A percentile compares a stretch with the other conserved stretches of the same genome.
phyloP scores from a whole-genome alignment of 2,329 filamentous ascomycete species.

The Xylariales sp. region DNA sequence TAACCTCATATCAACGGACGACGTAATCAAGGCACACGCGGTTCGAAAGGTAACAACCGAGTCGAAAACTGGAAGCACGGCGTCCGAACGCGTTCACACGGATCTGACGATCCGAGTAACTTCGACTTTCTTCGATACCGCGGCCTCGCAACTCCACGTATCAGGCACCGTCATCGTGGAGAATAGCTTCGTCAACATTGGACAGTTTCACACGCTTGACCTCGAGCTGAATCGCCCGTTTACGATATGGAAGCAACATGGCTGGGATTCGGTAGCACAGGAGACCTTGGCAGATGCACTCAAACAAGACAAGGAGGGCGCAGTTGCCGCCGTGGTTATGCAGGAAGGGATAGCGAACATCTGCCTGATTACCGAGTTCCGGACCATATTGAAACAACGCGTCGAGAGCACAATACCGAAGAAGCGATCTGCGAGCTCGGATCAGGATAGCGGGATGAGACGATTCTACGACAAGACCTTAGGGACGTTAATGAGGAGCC shows the following conservation, averaged over 20 bases:
- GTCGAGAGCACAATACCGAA: conserved; percentile 64
- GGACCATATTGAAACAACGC: conserved; percentile 68
- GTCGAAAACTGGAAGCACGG: conserved; percentile 40
- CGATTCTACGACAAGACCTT: conserved; percentile 77
- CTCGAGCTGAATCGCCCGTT: conserved; percentile 86
- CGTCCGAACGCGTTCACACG: conserved; percentile 50
- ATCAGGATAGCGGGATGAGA: conserved; percentile 66
- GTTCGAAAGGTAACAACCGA: conserved; percentile 49
- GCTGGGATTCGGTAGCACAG: conserved; percentile 87
- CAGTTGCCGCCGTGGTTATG: conserved; percentile 88
- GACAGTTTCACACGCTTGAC: conserved; percentile 62
- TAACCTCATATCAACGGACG: conserved; percentile 52
- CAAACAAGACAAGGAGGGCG: conserved; percentile 72
- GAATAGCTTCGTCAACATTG: conserved; percentile 47
- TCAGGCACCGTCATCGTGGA: conserved; percentile 50
- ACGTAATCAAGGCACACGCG: conserved; percentile 50
- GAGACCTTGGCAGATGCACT: conserved; percentile 75
- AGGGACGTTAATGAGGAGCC: conserved; percentile 68
- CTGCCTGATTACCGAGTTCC: conserved; percentile 75
- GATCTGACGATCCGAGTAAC: conserved; percentile 53
- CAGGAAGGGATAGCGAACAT: conserved; percentile 83
- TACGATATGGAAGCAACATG: conserved; percentile 74
- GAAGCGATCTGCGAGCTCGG: conserved; percentile 60
- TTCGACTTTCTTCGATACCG: conserved; percentile 54
- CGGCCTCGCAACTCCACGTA: conserved; percentile 50